Base-by-base conservation (phyloP, 1,139 yeast species). In the Spencermartinsiella ligniputridi region DNA sequence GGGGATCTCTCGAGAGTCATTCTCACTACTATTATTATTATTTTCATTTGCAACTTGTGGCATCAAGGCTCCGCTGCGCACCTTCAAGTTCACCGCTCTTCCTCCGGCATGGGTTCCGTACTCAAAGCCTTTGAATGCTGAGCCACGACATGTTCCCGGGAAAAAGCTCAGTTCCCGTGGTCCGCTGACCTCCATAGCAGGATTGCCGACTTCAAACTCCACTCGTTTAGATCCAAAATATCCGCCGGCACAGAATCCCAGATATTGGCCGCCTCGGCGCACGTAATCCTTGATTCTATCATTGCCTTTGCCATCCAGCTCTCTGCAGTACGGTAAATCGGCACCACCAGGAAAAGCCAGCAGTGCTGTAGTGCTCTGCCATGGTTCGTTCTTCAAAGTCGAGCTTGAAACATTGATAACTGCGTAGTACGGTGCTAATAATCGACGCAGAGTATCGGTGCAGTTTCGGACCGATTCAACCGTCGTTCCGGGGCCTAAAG, bases 231-330 rank as follows among this genome's bases (percentile, higher is more conserved):
- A 74, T 1, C 82, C 92, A 60, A 77, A 92, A 64, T 94, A 92
- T 0, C 86, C 97, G 27, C 99, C 99, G n/a, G 98, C 95, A 66
- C 98, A 92, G 52, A 92, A 77, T 0, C 98, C 98, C 29, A 92
- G 63, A 58, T 71, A 88, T 44, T 72, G 69, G 1, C 98, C 99
- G 17, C 98, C 98, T 44, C 71, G 70, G 29, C 78, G 70, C 2
- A 92, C 89, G 62, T 72, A 90, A 40, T 78, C 78, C 24, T 68
- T 63, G 47, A 92, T 86, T 34, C 67, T 67, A 2, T 64, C 57
- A 55, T 81, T 86, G 0, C 89, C 90, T 5, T 63, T 67, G 1
- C 96, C 96, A 54, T 84, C 79, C 45, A 90, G 71, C 1, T 72
- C 71, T 37, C 73, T 69, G 59, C 96, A 86, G 59, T 77, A 83